Base-by-base conservation (phyloP, 208 protist genomes). In the Acanthamoeba healyi region DNA sequence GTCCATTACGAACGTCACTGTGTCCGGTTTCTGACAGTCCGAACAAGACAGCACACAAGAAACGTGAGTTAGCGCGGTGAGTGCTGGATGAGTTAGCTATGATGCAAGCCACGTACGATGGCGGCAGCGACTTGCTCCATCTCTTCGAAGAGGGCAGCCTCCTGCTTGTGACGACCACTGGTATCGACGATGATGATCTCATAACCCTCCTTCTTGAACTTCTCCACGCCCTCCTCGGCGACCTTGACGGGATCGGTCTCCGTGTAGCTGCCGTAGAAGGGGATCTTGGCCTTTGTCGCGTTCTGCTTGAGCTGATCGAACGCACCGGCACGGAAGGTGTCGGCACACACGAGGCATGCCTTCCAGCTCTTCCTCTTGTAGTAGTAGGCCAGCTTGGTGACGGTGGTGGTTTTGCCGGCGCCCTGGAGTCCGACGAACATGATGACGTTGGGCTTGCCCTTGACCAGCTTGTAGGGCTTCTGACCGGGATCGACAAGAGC, bases 131-230 rank as follows among this genome's bases (percentile, higher is more conserved):
- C 94, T 95, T 99, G 97, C 95, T 99, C 97, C 99, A 99, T 99
- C 96, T 99, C 99, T 86, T 99, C 98, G 95, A 99, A 99, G 12
- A 99, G 97, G 1, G 98, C 98, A 15, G 95, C 96, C 96, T 99
- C 99, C 97, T 99, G 99, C 95, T 99, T 99, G 96, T 99, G 99
- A 6, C 99, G 97, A 54, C 99, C 99, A 61, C 97, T 99, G 7
- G 99, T 99, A 97, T 99, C 99, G 10, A 99, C 98, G 84, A 99
- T 99, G 95, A 99, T 99, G 54, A 99, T 97, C 63, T 99, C 99
- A 61, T 95, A 97, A 40, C 95, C 92, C n/a, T 96, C 96, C 32
- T 95, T 93, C 61, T 98, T 99, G 84, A 99, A 99, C 90, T 99
- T 98, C 49, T 97, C 97, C 44, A 99, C 99, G 84, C 99, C 99